Conservation (phyloP, 106 monocot species). For the Xerophyta viscosa region DNA sequence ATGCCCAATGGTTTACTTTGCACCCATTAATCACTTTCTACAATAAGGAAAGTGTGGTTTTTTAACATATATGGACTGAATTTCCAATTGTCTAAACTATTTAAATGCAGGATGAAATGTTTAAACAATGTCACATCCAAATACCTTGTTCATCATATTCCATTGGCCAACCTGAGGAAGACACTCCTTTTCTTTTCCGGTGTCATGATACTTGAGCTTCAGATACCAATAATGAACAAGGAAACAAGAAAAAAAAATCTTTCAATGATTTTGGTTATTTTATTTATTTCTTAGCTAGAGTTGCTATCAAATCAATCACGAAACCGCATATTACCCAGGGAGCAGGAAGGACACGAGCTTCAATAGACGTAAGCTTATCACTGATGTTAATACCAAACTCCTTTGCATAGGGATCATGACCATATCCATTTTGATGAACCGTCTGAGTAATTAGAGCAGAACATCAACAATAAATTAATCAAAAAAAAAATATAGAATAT, state of each 20-base stretch:
- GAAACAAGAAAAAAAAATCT: background rate
- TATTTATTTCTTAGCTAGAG: no score
- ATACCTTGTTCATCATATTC: conserved; percentile 99
- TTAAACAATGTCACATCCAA: no score
- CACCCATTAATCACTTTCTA: conserved; percentile 90
- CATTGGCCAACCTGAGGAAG: conserved; percentile 93
- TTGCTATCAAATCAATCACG: background rate
- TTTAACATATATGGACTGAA: no score
- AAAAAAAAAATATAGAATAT: no score
- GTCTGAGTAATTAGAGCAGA: conserved; percentile 31
- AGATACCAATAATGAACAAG: background rate
- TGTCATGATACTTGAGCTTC: conserved; percentile 92
- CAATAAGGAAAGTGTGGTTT: background rate
- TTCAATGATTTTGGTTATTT: no score
- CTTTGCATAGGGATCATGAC: conserved; percentile 69
- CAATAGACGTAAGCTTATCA: conserved; percentile 77
- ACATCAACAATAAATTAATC: no score
- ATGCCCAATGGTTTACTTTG: conserved; percentile 60
- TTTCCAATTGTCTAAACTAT: no score
- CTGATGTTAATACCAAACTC: conserved; percentile 93
- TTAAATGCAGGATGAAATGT: no score
- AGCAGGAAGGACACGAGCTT: conserved; percentile 84
- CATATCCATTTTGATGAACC: conserved; percentile 80
- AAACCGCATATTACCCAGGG: conserved; percentile 44
- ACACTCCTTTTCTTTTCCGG: conserved; percentile 72